These are phyloP conservation scores for Aspergillus homomorphus DNA, from an alignment of 495 filamentous ascomycete genomes.

Conservation along the genomic window DNA sequence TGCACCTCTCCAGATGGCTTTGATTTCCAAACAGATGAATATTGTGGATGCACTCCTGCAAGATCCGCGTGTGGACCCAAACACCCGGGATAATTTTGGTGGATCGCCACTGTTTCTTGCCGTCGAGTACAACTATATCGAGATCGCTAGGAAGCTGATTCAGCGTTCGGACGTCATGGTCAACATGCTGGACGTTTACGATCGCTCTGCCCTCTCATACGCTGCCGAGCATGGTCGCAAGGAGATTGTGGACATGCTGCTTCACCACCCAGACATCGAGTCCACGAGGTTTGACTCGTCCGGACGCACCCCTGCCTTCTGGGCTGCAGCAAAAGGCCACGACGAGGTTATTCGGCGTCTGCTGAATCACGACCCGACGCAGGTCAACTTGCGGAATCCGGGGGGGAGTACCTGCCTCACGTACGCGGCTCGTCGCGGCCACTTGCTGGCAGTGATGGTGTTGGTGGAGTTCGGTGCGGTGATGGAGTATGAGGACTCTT, in stretches of 20 bases:
- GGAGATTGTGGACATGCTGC: not conserved
- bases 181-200: not conserved
- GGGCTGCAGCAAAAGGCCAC: not conserved
- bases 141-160: not conserved
- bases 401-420: not conserved
- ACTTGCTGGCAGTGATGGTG: not conserved
- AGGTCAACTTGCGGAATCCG: not conserved
- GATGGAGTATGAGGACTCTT: not conserved
- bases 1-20: not conserved
- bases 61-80: not conserved
- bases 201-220: not conserved
- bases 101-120: not conserved
- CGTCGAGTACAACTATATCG: not conserved
- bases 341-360: not conserved
- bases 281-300: not conserved
- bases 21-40: not conserved
- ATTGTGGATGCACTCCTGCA: not conserved
- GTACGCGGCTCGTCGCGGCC: not conserved
- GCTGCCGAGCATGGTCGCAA: not conserved
- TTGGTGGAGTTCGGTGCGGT: not conserved
- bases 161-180: not conserved
- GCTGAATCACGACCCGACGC: not conserved
- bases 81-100: not conserved
- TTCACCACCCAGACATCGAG: not conserved
- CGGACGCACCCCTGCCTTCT: not conserved